A percentile compares a stretch with the other conserved stretches of the same genome.
Conservation (phyloP, 495 filamentous ascomycete genomes). For the Aspergillus steynii region DNA sequence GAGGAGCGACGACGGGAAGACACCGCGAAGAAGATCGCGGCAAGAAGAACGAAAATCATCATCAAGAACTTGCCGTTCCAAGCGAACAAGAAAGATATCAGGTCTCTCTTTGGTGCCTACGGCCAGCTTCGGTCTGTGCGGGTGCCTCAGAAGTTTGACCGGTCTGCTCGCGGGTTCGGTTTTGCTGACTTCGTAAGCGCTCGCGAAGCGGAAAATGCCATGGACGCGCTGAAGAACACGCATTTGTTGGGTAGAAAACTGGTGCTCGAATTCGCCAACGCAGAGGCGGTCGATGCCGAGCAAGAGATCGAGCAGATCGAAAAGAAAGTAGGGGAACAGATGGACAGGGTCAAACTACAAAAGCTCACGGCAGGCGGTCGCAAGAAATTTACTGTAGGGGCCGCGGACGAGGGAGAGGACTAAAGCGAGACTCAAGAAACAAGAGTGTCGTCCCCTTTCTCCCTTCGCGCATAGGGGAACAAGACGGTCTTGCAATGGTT, state of each 20-base stretch:
- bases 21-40: constrained; percentile 70
- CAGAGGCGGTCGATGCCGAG: constrained; percentile 85
- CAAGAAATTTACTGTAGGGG: constrained; percentile 84
- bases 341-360: constrained; percentile 84
- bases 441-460: constrained; percentile 38
- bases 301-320: constrained; percentile 95
- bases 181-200: constrained; percentile 95
- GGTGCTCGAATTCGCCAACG: constrained; percentile 85
- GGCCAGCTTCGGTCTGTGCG: constrained; percentile 90
- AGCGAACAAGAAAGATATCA: constrained; percentile 86
- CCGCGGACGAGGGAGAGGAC: constrained; percentile 64
- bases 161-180: constrained; percentile 84
- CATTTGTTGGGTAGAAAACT: constrained; percentile 88
- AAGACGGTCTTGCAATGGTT: constrained; percentile 13
- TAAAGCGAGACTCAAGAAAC: constrained; percentile 6
- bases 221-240: constrained; percentile 86
- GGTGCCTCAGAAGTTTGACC: constrained; percentile 92
- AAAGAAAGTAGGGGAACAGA: constrained; percentile 85
- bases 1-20: constrained; percentile 82
- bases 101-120: constrained; percentile 80
- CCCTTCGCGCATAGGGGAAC: constrained; percentile 37
- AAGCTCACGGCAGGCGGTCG: constrained; percentile 78
- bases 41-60: constrained; percentile 83
- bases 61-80: constrained; percentile 99
- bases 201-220: constrained; percentile 89